Evolutionary conservation across 176 grass and related monocot genomes (phyloP), one percentile per base, ranked within the genome.

Genomic region (Cymbopogon citratus): DNA sequence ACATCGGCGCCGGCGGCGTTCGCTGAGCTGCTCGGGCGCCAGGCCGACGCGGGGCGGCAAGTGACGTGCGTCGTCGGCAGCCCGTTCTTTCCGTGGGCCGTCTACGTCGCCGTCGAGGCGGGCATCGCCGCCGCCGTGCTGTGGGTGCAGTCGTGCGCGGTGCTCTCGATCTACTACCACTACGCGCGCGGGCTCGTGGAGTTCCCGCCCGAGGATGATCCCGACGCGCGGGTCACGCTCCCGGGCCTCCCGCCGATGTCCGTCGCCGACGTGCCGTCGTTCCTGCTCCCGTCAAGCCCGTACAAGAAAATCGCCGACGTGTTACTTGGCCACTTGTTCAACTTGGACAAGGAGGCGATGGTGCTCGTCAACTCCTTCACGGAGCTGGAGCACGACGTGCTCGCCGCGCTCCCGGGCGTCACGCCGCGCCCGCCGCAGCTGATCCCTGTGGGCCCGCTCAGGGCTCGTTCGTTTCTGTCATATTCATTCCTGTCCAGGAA

Each of bases 91-190:
- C 90, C 90, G 0, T 98, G 95, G 95, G 87, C 52, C 19, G 18
- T 86, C 29, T 84, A 92, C 24, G 90, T 91, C 2, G 86, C 95
- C 2, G 56, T 65, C n/a, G 88, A 56, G 2, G 74, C 83, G 60
- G 90, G 92, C 38, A 66, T 98, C 61, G 90, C 88, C 0, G n/a
- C 87, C 39, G 92, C 80, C 0, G 78, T 98, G 54, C 88, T 98
- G 23, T 98, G 92, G 95, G 88, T 98, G 27, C 95, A 98, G 71
- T 98, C 95, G 3, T 89, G 84, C 77, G 73, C 74, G 9, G 95
- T 98, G 60, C 86, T 98, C 86, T 89, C 90, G 31, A 31, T 89
- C 11, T 97, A 97, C 79, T 92, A 94, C 88, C 83, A 92, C 81
- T 69, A 69, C 77, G 21, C 8, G 54, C 7, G 3, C 54, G 54